phyloP scores from a whole-genome alignment of 176 grass and related monocot genomes.

The Musa beccarii region DNA sequence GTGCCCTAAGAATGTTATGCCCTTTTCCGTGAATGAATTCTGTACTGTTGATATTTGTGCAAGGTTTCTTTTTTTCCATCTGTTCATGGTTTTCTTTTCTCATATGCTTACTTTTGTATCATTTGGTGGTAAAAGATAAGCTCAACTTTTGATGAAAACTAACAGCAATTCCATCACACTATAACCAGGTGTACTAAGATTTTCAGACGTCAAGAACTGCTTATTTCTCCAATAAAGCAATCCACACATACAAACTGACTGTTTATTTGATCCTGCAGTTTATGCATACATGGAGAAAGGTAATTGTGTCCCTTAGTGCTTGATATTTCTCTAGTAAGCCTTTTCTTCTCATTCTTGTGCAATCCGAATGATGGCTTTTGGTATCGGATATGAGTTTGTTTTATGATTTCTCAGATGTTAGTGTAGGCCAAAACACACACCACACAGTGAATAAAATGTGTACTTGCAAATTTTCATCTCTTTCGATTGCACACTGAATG shows the following conservation, averaged over 20 bases:
- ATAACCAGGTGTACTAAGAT: not conserved
- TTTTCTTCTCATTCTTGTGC: not conserved
- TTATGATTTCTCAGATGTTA: not conserved
- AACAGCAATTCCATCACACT: not conserved
- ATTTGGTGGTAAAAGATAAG: not conserved
- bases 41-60: not conserved
- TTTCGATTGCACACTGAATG: too few species aligned
- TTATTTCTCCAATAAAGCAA: not conserved
- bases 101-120: not conserved
- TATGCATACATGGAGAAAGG: not conserved
- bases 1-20: not conserved
- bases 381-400: not conserved
- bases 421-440: not conserved
- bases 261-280: not conserved
- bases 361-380: not conserved
- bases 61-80: not conserved
- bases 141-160: not conserved
- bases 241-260: not conserved
- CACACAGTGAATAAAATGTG: not conserved
- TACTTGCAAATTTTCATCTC: not conserved
- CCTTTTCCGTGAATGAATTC: not conserved
- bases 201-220: not conserved
- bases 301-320: not conserved
- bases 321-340: not conserved
- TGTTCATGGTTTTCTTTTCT: not conserved